Evolutionary conservation across 2,329 filamentous ascomycete species (phyloP).

Genomic region (Beauveria pseudobassiana): DNA sequence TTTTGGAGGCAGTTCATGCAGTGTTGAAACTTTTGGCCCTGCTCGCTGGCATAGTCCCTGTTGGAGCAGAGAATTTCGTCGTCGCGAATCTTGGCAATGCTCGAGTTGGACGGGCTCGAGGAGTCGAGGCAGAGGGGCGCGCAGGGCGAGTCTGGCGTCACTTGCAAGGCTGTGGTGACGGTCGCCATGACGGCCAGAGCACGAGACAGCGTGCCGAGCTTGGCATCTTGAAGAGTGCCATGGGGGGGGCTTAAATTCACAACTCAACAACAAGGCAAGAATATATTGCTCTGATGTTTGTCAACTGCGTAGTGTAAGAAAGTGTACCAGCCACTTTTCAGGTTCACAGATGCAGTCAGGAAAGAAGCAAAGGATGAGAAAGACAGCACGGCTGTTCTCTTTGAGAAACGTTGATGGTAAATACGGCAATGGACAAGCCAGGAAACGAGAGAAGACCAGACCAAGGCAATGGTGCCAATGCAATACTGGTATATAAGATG

Average conservation of each 20-base stretch:
- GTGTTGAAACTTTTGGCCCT: conserved; percentile 38
- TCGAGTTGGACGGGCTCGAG: conserved; percentile 36
- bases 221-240: not conserved
- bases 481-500: not conserved
- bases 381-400: not conserved
- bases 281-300: no score
- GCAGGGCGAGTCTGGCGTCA: conserved; percentile 48
- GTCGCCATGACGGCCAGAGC: conserved; percentile 5
- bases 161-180: conserved; percentile 34
- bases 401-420: no score
- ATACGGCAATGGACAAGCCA: no score
- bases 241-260: not conserved
- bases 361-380: not conserved
- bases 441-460: not conserved
- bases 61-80: conserved; percentile 43
- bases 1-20: conserved; percentile 47
- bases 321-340: conserved; percentile 9
- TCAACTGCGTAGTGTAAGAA: not conserved
- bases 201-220: not conserved
- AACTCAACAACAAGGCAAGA: no score
- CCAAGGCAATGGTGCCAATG: not conserved
- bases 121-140: conserved; percentile 41
- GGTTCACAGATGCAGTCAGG: not conserved
- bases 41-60: conserved; percentile 30
- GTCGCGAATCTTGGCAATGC: conserved; percentile 36